phyloP scores from a whole-genome alignment of 2,329 filamentous ascomycete genomes.

The Atkinsonella hypoxylon region DNA sequence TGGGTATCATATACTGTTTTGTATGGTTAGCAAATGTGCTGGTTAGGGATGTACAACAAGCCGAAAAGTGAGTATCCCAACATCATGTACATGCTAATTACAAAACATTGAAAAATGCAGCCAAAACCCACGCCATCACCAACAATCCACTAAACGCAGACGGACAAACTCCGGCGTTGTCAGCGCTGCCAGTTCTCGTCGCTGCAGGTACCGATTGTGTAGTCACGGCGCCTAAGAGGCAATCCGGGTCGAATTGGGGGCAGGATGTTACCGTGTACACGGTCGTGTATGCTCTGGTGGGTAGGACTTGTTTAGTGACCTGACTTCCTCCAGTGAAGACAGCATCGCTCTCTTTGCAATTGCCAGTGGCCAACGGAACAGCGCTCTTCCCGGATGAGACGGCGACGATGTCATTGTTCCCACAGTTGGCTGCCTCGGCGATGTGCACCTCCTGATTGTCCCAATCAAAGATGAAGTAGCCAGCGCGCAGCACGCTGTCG shows the following conservation, averaged over 20 bases:
- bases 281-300: constrained; percentile 12
- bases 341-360: constrained; percentile 21
- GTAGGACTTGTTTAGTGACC: constrained; percentile 4
- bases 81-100: not conserved
- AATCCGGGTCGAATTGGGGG: constrained; percentile 11
- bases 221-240: constrained; percentile 12
- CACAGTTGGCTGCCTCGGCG: constrained; percentile 29
- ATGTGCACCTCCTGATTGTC: constrained; percentile 30
- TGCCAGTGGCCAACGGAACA: constrained; percentile 22
- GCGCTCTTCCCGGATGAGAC: constrained; percentile 21
- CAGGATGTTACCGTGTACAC: constrained; percentile 17
- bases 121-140: not conserved
- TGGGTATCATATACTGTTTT: constrained; percentile 3
- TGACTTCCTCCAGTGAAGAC: constrained; percentile 1
- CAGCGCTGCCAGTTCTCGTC: constrained; percentile 1
- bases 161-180: constrained; percentile 7
- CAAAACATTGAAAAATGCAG: constrained; percentile 4
- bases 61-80: not conserved
- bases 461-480: constrained; percentile 35
- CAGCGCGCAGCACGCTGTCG: constrained; percentile 29
- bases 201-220: constrained; percentile 11
- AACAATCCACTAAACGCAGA: not conserved
- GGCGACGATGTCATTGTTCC: constrained; percentile 24
- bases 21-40: not conserved
- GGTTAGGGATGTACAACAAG: not conserved